phyloP scores from a whole-genome alignment of 2,329 filamentous ascomycete genomes.

The Lasiodiplodia sp. region DNA sequence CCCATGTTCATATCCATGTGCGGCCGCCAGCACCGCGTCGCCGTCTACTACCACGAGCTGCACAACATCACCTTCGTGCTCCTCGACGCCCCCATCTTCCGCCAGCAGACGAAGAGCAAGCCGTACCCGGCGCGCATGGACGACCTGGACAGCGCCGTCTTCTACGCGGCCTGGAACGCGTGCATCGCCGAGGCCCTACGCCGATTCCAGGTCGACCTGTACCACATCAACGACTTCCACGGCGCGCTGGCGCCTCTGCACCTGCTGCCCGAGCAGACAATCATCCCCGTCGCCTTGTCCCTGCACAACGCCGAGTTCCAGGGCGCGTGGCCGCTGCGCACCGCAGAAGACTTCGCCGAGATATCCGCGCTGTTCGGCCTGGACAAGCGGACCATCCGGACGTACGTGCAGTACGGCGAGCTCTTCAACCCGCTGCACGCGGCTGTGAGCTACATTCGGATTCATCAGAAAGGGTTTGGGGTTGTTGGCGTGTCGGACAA shows the following conservation, averaged over 20 bases:
- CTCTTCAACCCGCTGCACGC: slow-evolving; percentile 74
- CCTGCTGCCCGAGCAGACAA: slow-evolving; percentile 61
- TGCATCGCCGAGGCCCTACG: slow-evolving; percentile 70
- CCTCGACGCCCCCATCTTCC: slow-evolving; percentile 71
- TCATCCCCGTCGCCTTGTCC: slow-evolving; percentile 67
- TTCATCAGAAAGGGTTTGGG: slow-evolving; percentile 72
- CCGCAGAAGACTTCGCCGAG: slow-evolving; percentile 63
- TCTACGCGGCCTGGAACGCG: slow-evolving; percentile 71
- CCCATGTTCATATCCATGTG: slow-evolving; percentile 68
- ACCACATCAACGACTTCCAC: slow-evolving; percentile 71
- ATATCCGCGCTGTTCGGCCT: slow-evolving; percentile 67
- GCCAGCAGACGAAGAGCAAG: slow-evolving; percentile 67
- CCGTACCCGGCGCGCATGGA: slow-evolving; percentile 74
- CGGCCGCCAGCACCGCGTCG: slow-evolving; percentile 66
- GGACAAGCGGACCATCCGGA: slow-evolving; percentile 61
- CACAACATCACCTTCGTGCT: slow-evolving; percentile 74
- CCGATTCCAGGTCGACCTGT: slow-evolving; percentile 67
- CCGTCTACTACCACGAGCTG: slow-evolving; percentile 62
- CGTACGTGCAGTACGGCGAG: slow-evolving; percentile 72
- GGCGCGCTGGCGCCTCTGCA: slow-evolving; percentile 70
- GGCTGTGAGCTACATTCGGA: slow-evolving; percentile 68
- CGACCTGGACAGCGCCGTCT: slow-evolving; percentile 71
- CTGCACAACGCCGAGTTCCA: slow-evolving; percentile 76
- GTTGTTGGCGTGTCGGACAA: slow-evolving; percentile 73
- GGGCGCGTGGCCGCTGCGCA: slow-evolving; percentile 68